These are phyloP conservation scores for Artomyces pyxidatus DNA, from an alignment of 768 basidiomycete genomes.

Conservation along the genomic window DNA sequence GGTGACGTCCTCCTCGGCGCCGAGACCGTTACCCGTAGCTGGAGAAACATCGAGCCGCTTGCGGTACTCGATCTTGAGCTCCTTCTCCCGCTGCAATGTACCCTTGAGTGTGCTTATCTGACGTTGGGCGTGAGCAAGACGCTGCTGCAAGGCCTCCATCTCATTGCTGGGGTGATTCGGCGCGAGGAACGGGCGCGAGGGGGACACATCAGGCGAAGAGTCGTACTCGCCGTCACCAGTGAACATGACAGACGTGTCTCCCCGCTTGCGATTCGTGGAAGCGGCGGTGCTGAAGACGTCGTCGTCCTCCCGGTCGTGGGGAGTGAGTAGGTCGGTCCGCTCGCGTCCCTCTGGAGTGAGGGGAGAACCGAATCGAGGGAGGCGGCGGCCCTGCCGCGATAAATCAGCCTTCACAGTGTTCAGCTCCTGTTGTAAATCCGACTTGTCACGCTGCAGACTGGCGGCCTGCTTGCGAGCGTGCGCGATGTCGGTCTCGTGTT, in stretches of 20 bases:
- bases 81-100: conserved; percentile 76
- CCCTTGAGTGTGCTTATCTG: conserved; percentile 79
- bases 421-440: conserved; percentile 76
- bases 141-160: conserved; percentile 72
- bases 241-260: conserved; percentile 41
- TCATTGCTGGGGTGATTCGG: conserved; percentile 73
- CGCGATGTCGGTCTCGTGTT: conserved; percentile 93
- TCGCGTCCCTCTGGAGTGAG: conserved; percentile 52
- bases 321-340: conserved; percentile 35
- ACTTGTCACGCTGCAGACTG: conserved; percentile 84
- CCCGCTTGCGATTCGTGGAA: conserved; percentile 50
- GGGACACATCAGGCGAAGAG: conserved; percentile 55
- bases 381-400: conserved; percentile 50
- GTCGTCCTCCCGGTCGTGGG: conserved; percentile 45
- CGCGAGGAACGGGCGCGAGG: conserved; percentile 53
- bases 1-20: conserved; percentile 36
- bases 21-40: conserved; percentile 32
- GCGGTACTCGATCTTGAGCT: conserved; percentile 58
- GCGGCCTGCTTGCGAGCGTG: conserved; percentile 84
- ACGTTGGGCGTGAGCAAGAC: conserved; percentile 79
- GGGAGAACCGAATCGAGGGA: conserved; percentile 65
- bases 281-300: conserved; percentile 61
- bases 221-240: conserved; percentile 37
- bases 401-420: conserved; percentile 71
- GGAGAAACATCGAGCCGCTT: conserved; percentile 43